Evolutionary conservation across 371 early-diverging fungal genomes (phyloP), one percentile per base, ranked within the genome.

Genomic region (Mucor plumbeus): DNA sequence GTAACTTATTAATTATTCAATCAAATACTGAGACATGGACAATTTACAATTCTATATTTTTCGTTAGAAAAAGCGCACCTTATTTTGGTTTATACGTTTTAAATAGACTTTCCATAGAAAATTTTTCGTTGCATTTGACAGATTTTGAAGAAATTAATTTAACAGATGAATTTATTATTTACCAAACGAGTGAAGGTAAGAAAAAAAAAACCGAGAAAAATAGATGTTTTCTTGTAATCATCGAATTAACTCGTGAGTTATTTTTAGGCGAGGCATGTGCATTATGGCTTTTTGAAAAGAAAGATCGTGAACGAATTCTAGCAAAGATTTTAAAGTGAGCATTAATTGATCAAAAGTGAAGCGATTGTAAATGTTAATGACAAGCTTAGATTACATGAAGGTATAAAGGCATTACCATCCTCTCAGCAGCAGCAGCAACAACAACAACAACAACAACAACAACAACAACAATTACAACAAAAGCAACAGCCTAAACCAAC

Each of bases 251-350:
- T 26, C 26, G 26, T 26, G 26, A 26, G 31, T 13, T 10, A 19
- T 63, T 11, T 55, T 19, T 43, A 85, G 78, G 74, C 6, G 72
- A 88, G 66, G 79, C 87, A n/a, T 85, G 85, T 64, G 91, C 90
- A 7, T 79, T 92, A 60, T 92, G 92, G 92, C 79, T 92, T 64
- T 92, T 83, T 59, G 91, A 90, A 70, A 81, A 83, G 14, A 75
- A 78, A 36, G 92, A 92, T 73, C 78, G 91, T 35, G 82, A 83
- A 26, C 79, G 90, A 63, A 77, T 92, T 61, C 80, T 85, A 39
- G 74, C 82, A 62, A 81, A 83, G 48, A 75, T 92, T 36, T 61
- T 79, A 63, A 83, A 81, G 89, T 90, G 78, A 59, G 78, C 40
- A 19, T 53, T 21, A 50, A 31, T 21, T 73, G 65, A 56, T 61